Percentiles rank a stretch among this genome's conserved stretches.
Conservation (phyloP, 129 eudicot species). For the Logfia minima region DNA sequence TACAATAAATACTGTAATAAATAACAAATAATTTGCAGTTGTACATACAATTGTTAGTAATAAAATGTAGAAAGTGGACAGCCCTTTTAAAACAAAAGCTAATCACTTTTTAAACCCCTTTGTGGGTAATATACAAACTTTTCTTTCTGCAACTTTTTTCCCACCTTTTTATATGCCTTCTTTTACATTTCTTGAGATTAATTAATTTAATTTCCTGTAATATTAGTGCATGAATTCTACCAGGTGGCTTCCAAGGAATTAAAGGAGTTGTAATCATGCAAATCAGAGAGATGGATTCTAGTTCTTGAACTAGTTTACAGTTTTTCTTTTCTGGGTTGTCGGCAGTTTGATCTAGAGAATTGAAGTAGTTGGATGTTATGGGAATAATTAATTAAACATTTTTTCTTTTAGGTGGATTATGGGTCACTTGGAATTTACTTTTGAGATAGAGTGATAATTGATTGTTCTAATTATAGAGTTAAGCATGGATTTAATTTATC, state of each 20-base stretch:
- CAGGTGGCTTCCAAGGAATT: conserved; percentile 16
- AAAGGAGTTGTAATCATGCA: conserved; percentile 10
- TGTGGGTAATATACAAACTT: conserved; percentile 56
- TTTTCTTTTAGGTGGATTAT: too few species aligned
- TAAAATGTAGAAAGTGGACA: conserved; percentile 79
- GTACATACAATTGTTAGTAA: background rate
- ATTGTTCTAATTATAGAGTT: too few species aligned
- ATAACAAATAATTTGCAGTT: background rate
- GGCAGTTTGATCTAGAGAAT: background rate
- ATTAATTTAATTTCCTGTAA: background rate
- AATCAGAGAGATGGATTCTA: conserved; percentile 25
- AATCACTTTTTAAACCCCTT: conserved; percentile 55
- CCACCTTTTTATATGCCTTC: conserved; percentile 42
- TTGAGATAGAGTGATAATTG: too few species aligned
- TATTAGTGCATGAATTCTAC: conserved; percentile 27
- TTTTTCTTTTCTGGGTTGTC: background rate
- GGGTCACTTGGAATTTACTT: too few species aligned
- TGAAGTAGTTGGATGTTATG: too few species aligned
- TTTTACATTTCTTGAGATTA: conserved; percentile 24
- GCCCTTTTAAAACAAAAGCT: conserved; percentile 82
- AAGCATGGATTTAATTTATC: too few species aligned
- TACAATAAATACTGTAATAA: background rate
- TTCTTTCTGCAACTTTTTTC: conserved; percentile 33
- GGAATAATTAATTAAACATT: too few species aligned
- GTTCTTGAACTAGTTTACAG: background rate